Base-by-base conservation (phyloP, 2,329 filamentous ascomycete species). In the Lasiodiplodia sp. region DNA sequence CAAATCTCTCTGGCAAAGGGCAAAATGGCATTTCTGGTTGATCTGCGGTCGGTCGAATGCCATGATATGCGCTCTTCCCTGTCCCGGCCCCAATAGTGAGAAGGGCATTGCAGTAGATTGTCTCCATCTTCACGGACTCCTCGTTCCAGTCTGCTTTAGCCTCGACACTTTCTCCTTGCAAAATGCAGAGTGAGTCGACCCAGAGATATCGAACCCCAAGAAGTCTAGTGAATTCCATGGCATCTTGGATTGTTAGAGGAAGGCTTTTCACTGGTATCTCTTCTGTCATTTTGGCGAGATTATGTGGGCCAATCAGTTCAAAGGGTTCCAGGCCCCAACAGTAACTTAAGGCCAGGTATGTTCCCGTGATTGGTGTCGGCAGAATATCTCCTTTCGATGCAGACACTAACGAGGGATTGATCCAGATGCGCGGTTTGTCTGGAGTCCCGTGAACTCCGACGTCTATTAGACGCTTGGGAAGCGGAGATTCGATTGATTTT, bases 131-230 rank as follows among this genome's bases (percentile, higher is more conserved):
- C n/a, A 21, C 18, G 2, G 49, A 52, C 23, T 52, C 18, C 8
- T 52, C 49, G 0, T 21, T 25, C 49, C 49, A 52, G 49, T 52
- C 49, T 23, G 5, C 18, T 5, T 4, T n/a, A 1, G 49, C 57
- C 8, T 62, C 21, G 6, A 0, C 12, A 23, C 37, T 25, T 14
- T n/a, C 23, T 18, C 44, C 57, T 31, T 71, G 70, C n/a, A 69
- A 21, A 23, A 71, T 68, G 34, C 70, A 69, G 4, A 71, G 44
- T 2, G 63, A 57, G 56, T 70, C 68, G 25, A 71, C 68, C 70
- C 53, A 53, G 4, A 65, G 16, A 53, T 65, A 65, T n/a, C 25
- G 62, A 14, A 53, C 4, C 1, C 62, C 47, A 40, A 65, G 62
- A 2, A 47, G 1, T 8, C 44, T 21, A 11, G 47, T 31, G 25